Conservation (phyloP, 306 rosid genomes). For the Quercus gilva region DNA sequence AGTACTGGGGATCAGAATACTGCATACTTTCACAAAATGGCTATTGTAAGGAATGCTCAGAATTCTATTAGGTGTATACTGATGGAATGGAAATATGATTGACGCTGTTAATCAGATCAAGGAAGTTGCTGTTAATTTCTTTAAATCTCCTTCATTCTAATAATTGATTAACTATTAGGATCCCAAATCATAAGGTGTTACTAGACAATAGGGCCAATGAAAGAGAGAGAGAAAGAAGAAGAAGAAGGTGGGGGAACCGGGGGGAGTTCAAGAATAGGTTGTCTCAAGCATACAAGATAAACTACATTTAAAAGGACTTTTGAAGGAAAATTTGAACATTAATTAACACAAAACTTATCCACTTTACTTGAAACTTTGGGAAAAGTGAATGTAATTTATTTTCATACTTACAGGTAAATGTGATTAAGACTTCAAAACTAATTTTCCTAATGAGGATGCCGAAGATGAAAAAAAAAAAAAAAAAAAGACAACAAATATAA, state of each 20-base stretch:
- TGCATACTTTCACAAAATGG: too few relatives aligned
- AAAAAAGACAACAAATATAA: background rate
- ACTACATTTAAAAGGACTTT: too few relatives aligned
- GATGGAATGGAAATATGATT: too few relatives aligned
- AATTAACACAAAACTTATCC: too few relatives aligned
- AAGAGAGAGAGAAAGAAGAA: background rate
- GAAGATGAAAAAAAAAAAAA: background rate
- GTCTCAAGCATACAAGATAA: constrained; percentile 5
- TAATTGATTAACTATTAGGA: background rate
- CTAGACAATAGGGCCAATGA: background rate
- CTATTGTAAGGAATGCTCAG: too few relatives aligned
- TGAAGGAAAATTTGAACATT: too few relatives aligned
- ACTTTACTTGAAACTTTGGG: background rate
- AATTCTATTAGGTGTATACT: too few relatives aligned
- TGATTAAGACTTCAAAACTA: background rate
- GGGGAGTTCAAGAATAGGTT: background rate
- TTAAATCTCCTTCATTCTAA: too few relatives aligned
- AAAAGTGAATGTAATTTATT: background rate
- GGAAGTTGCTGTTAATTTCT: too few relatives aligned
- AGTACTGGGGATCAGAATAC: too few relatives aligned
- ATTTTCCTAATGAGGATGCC: background rate
- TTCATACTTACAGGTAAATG: background rate
- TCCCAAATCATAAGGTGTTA: background rate
- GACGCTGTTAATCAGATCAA: too few relatives aligned
- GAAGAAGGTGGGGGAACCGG: background rate